These are phyloP conservation scores for Zygosaccharomyces pseudobailii DNA, from an alignment of 1,139 yeast genomes.

Conservation along the genomic window DNA sequence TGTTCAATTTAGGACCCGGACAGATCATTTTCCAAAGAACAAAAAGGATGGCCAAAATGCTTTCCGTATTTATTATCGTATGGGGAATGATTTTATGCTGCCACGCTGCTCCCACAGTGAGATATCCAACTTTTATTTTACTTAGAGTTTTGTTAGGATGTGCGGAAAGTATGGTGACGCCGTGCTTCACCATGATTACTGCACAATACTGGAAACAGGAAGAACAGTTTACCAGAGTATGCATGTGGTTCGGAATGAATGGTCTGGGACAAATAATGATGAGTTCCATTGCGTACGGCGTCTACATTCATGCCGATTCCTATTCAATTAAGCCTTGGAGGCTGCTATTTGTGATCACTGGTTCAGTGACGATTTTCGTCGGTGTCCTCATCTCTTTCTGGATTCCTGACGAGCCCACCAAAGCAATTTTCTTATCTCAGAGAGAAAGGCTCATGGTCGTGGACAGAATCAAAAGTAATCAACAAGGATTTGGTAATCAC, in stretches of 20 bases:
- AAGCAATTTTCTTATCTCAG: conserved; percentile 45
- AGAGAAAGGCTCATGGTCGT: conserved; percentile 51
- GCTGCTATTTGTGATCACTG: conserved; percentile 44
- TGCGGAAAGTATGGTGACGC: conserved; percentile 47
- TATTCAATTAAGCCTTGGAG: conserved; percentile 46
- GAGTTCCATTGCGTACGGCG: conserved; percentile 47
- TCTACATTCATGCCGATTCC: conserved; percentile 32
- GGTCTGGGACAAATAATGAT: conserved; percentile 45
- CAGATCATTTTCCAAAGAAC: conserved; percentile 36
- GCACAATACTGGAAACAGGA: conserved; percentile 51
- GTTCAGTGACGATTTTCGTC: conserved; percentile 43
- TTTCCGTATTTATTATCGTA: conserved; percentile 37
- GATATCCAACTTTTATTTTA: conserved; percentile 39
- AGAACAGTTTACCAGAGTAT: conserved; percentile 47
- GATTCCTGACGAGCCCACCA: conserved; percentile 49
- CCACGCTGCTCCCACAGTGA: conserved; percentile 39
- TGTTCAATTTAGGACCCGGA: conserved; percentile 44
- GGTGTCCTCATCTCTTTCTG: conserved; percentile 43
- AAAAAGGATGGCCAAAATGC: conserved; percentile 33
- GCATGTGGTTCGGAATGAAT: conserved; percentile 47
- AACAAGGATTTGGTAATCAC: conserved; percentile 52
- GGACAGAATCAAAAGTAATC: conserved; percentile 45
- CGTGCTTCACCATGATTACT: conserved; percentile 50
- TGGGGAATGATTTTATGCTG: conserved; percentile 47
- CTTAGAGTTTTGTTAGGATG: conserved; percentile 46